Conservation (phyloP, 768 basidiomycete genomes). For the Boletus rubroflammeus region DNA sequence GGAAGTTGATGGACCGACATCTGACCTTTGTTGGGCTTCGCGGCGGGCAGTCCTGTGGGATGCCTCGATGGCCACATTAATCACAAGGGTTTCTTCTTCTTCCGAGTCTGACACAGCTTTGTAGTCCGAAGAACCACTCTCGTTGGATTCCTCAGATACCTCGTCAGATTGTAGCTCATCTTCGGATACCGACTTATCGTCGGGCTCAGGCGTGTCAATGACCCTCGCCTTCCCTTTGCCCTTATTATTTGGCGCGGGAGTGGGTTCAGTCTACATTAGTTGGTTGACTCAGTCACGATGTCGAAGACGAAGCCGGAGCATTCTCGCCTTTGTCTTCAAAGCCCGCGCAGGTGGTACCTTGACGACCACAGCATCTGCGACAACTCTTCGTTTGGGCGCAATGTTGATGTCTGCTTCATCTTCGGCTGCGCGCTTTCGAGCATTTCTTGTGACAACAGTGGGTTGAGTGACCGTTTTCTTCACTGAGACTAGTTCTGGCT, state of each 20-base stretch:
- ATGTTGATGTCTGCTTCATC: slow-evolving; percentile 29
- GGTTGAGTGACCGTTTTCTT: slow-evolving; percentile 1
- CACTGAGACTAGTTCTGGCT: slow-evolving; percentile 18
- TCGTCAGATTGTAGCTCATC: slow-evolving; percentile 41
- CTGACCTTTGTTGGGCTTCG: slow-evolving; percentile 28
- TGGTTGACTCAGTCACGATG: slow-evolving; percentile 14
- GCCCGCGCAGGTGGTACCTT: slow-evolving; percentile 7
- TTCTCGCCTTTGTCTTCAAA: slow-evolving; percentile 26
- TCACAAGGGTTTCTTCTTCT: slow-evolving; percentile 42
- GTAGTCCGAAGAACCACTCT: slow-evolving; percentile 60
- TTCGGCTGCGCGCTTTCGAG: slow-evolving; percentile 34
- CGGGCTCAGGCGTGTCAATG: slow-evolving; percentile 25
- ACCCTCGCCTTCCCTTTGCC: slow-evolving; percentile 30
- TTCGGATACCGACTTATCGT: slow-evolving; percentile 33
- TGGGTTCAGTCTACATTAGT: slow-evolving; percentile 8
- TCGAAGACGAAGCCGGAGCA: background rate
- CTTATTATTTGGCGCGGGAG: slow-evolving; percentile 8
- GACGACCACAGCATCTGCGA: slow-evolving; percentile 27
- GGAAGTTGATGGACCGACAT: slow-evolving; percentile 32
- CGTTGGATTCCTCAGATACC: slow-evolving; percentile 47
- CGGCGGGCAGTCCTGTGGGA: slow-evolving; percentile 44
- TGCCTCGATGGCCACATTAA: slow-evolving; percentile 51
- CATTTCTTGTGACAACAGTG: slow-evolving; percentile 7
- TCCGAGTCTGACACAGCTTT: slow-evolving; percentile 38
- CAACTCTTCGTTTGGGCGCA: slow-evolving; percentile 33